phyloP scores from a whole-genome alignment of 306 rosid genomes.

The Begonia loranthoides region DNA sequence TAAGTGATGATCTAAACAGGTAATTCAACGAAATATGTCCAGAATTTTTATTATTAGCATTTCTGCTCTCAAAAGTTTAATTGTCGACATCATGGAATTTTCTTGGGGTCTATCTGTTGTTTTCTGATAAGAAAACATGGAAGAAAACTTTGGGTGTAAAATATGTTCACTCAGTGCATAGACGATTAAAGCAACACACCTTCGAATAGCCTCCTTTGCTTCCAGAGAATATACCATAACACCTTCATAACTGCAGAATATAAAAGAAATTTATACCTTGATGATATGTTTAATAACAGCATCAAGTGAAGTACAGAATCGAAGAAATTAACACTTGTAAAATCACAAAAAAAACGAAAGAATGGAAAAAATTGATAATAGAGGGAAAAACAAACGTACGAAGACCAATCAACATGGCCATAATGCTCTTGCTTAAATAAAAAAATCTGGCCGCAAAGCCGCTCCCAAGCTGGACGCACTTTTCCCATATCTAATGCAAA shows the following conservation, averaged over 20 bases:
- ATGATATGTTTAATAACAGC: too few species aligned
- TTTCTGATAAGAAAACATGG: too few species aligned
- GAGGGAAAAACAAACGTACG: slow-evolving; percentile 28
- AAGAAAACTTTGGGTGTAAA: background rate
- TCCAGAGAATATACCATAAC: slow-evolving; percentile 61
- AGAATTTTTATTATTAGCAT: too few species aligned
- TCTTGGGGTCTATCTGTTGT: too few species aligned
- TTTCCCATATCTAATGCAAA: slow-evolving; percentile 58
- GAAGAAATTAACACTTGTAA: too few species aligned
- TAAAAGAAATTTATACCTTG: background rate
- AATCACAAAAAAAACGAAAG: too few species aligned
- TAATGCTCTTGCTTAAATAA: slow-evolving; percentile 34
- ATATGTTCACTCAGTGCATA: background rate
- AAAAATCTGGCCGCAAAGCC: slow-evolving; percentile 40
- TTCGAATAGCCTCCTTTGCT: slow-evolving; percentile 61
- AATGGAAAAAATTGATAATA: too few species aligned
- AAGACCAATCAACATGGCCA: slow-evolving; percentile 67
- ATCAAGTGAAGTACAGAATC: too few species aligned
- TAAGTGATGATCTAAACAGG: too few species aligned
- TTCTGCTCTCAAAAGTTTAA: too few species aligned
- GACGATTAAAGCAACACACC: slow-evolving; percentile 27
- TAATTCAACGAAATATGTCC: too few species aligned
- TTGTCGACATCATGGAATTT: too few species aligned
- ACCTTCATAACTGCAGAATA: slow-evolving; percentile 70
- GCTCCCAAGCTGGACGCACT: slow-evolving; percentile 67